These are phyloP conservation scores for Ogataea nonfermentans DNA, from an alignment of 805 yeast genomes.

Conservation along the genomic window DNA sequence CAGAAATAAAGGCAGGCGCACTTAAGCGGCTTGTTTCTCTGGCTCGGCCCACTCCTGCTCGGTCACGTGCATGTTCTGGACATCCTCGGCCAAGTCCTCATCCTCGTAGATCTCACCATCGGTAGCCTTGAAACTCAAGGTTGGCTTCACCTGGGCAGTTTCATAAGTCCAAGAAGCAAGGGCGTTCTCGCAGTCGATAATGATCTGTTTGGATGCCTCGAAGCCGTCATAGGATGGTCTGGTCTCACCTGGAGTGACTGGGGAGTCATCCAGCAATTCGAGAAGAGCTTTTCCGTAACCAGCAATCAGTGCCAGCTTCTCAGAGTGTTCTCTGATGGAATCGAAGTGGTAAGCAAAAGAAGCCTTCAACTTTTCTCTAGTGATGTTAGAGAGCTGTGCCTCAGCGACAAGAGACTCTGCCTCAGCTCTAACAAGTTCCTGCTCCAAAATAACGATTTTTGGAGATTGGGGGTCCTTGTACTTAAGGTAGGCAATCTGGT, in stretches of 20 bases:
- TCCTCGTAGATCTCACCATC: slow-evolving; percentile 50
- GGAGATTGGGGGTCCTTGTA: slow-evolving; percentile 84
- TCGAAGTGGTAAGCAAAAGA: slow-evolving; percentile 84
- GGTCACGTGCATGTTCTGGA: slow-evolving; percentile 47
- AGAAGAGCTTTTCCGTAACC: slow-evolving; percentile 86
- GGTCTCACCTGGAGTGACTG: slow-evolving; percentile 90
- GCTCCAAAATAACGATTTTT: slow-evolving; percentile 78
- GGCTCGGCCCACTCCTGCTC: slow-evolving; percentile 37
- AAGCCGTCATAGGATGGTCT: slow-evolving; percentile 88
- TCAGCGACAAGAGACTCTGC: slow-evolving; percentile 91
- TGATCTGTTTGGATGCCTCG: slow-evolving; percentile 84
- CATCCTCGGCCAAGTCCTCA: slow-evolving; percentile 48
- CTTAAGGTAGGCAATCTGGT: slow-evolving; percentile 78
- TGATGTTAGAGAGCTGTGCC: slow-evolving; percentile 85
- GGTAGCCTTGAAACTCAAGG: slow-evolving; percentile 60
- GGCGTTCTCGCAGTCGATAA: slow-evolving; percentile 81
- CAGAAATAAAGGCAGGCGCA: slow-evolving; percentile 11
- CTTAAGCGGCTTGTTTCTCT: slow-evolving; percentile 30
- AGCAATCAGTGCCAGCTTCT: slow-evolving; percentile 81
- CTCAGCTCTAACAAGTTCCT: slow-evolving; percentile 87
- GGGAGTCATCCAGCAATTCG: slow-evolving; percentile 78
- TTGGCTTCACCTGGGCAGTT: slow-evolving; percentile 78
- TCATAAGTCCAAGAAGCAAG: slow-evolving; percentile 83
- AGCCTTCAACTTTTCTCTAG: slow-evolving; percentile 82
- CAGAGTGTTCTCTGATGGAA: slow-evolving; percentile 81